Evolutionary conservation across 768 basidiomycete genomes (phyloP), one percentile per base, ranked within the genome.

Genomic region (Zangia roseola): DNA sequence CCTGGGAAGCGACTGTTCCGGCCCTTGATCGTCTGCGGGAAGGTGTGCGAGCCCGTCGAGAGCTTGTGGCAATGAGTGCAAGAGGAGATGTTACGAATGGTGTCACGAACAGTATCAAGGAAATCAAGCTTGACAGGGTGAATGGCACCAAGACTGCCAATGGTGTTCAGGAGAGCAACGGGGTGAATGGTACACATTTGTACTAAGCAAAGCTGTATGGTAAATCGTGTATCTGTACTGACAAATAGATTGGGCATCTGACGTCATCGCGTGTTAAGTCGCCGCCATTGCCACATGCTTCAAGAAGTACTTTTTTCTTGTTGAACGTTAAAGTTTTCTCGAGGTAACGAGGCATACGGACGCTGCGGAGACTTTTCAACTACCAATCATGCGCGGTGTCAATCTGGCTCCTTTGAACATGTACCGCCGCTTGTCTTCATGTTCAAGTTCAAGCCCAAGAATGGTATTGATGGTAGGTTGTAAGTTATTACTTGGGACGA

Each of bases 1-100:
- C 87, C 36, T 97, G 94, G 93, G 84, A 91, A 59, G 80, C 80
- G 58, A 95, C 95, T 4, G 75, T 94, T 6, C 83, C 84, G 2
- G 75, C 82, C 1, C 76, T 99, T 43, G 85, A 98, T 41, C 81
- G 86, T 41, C 78, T 99, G 17, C 81, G 95, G n/a, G 80, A 84
- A 60, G 97, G 88, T 45, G 93, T 98, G 5, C 83, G 79, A 44
- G 88, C 84, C 28, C 83, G 95, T 47, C 73, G 88, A 58, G 74
- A 73, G 40, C 67, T 74, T 28, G 65, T 82, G 19, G 71, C 71
- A 39, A 70, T 63, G 50, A 56, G 54, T 16, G 49, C 66, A 2
- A 54, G 46, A 26, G 60, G 59, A 38, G 6, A 21, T 21, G 49
- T 35, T 37, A 24, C 46, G n/a, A 47, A 34, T 8, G 46, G 53